A percentile compares a stretch with the other conserved stretches of the same genome.
Conservation (phyloP, 2,329 filamentous ascomycete genomes). For the Fusarium sp. region DNA sequence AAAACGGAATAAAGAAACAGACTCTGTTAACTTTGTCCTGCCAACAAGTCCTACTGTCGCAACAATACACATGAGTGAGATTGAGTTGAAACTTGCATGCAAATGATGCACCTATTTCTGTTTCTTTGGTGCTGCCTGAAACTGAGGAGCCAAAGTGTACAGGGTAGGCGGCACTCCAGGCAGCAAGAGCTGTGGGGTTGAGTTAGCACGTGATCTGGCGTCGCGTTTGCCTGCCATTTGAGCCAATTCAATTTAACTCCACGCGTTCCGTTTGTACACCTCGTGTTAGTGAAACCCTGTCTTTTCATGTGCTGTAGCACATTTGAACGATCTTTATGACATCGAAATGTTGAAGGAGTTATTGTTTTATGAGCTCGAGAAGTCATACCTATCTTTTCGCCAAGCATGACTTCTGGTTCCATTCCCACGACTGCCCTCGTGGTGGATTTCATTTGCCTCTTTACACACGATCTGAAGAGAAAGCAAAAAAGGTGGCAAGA, state of each 20-base stretch:
- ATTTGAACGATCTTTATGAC: not conserved
- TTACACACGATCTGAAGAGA: slow-evolving; percentile 83
- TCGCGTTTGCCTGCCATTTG: slow-evolving; percentile 12
- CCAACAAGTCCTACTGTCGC: not conserved
- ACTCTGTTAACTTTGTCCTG: not conserved
- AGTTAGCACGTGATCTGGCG: slow-evolving; percentile 32
- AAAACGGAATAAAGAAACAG: too few relatives aligned
- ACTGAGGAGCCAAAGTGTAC: too few relatives aligned
- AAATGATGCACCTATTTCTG: not conserved
- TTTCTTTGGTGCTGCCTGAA: not conserved
- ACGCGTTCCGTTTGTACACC: slow-evolving; percentile 17
- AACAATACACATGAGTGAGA: not conserved
- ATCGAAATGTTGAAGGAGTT: slow-evolving; percentile 7
- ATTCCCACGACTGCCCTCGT: slow-evolving; percentile 70
- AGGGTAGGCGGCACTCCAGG: slow-evolving; percentile 8
- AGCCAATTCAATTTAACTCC: not conserved
- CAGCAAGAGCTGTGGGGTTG: not conserved
- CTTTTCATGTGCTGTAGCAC: not conserved
- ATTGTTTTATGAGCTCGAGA: not conserved
- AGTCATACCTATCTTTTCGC: not conserved
- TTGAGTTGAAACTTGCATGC: not conserved
- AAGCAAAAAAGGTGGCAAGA: slow-evolving; percentile 97
- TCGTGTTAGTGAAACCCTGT: not conserved
- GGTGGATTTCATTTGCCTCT: slow-evolving; percentile 85
- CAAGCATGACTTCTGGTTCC: slow-evolving; percentile 26